Base-by-base conservation (phyloP, 352 stramenopile genomes). In the Globisporangium yorkense region DNA sequence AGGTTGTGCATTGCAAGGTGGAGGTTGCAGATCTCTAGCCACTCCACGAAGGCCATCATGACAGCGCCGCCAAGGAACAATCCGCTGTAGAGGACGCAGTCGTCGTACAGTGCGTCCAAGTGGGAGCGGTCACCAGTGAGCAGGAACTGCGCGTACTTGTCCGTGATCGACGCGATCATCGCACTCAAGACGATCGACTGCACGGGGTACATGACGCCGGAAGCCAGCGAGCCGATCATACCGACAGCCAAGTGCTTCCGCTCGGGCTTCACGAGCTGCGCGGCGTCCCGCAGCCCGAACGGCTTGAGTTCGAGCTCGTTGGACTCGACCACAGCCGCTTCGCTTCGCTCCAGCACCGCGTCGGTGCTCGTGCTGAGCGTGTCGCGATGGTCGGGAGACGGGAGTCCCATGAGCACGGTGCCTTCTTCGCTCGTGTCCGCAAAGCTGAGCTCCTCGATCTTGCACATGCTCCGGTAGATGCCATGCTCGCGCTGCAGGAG, bases 401-500 rank as follows among this genome's bases (percentile, higher is more conserved):
- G 35, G 2, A 40, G 35, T 9, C 2, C 10, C 35, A 40, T 40
- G 8, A 20, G 20, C 13, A n/a, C 20, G 20, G n/a, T 46, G 35
- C 49, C 39, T 37, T 31, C 29, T 41, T 37, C 29, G 49, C 29
- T 46, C 33, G 35, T 44, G 6, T 20, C 16, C 40, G 16, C 12
- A 5, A 20, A 6, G 40, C 40, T 56, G 20, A 68, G 48, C 71
- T 65, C 3, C 49, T 74, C 54, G 66, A 94, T 87, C 41, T 81
- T 81, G 51, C 92, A 77, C 37, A 86, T 62, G 10, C 80, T 96
- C 43, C 95, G 80, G 63, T 96, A 97, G 12, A 70, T 59, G 33
- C 67, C 72, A 24, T 84, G 78, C 4, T 91, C 65, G 13, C 88
- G 86, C 51, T 59, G 24, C 59, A 86, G 51, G 0, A 88, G 65